phyloP scores from a whole-genome alignment of 768 basidiomycete species.

The Mycena crocata region DNA sequence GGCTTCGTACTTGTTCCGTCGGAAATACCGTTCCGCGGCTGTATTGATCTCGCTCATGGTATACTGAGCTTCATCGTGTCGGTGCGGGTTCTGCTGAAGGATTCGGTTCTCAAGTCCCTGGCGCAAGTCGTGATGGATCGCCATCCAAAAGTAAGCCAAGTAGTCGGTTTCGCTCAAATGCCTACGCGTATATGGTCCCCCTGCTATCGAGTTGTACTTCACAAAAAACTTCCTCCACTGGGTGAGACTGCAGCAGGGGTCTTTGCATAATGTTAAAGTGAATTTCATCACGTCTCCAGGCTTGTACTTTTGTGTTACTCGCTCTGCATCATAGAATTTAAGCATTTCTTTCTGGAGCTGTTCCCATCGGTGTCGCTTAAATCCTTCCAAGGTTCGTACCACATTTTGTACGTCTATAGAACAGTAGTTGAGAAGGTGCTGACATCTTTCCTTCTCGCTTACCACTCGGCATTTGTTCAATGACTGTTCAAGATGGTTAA shows the following conservation, averaged over 20 bases:
- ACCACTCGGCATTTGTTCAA: slow-evolving; percentile 17
- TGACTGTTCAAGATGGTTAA: slow-evolving; percentile 30
- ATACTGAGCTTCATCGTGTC: background rate
- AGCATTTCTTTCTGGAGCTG: slow-evolving; percentile 14
- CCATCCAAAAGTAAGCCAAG: slow-evolving; percentile 21
- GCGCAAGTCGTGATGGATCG: background rate
- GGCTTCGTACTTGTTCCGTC: slow-evolving; percentile 1
- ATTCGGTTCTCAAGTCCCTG: background rate
- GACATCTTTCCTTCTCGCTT: slow-evolving; percentile 16
- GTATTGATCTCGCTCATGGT: slow-evolving; percentile 2
- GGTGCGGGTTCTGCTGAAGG: background rate
- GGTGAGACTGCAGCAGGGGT: background rate
- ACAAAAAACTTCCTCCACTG: slow-evolving; percentile 22
- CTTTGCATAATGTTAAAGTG: background rate
- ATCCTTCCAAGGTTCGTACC: slow-evolving; percentile 23
- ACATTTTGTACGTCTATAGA: slow-evolving; percentile 26
- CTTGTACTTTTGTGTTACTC: background rate
- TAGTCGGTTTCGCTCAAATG: slow-evolving; percentile 6
- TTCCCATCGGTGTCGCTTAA: slow-evolving; percentile 5
- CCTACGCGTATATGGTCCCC: background rate
- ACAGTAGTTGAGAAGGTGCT: slow-evolving; percentile 28
- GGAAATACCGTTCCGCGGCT: slow-evolving; percentile 16
- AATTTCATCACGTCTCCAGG: background rate
- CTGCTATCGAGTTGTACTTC: slow-evolving; percentile 21
- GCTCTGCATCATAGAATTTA: slow-evolving; percentile 13